These are phyloP conservation scores for Pseudocercospora musae DNA, from an alignment of 2,329 filamentous ascomycete species.

Conservation along the genomic window DNA sequence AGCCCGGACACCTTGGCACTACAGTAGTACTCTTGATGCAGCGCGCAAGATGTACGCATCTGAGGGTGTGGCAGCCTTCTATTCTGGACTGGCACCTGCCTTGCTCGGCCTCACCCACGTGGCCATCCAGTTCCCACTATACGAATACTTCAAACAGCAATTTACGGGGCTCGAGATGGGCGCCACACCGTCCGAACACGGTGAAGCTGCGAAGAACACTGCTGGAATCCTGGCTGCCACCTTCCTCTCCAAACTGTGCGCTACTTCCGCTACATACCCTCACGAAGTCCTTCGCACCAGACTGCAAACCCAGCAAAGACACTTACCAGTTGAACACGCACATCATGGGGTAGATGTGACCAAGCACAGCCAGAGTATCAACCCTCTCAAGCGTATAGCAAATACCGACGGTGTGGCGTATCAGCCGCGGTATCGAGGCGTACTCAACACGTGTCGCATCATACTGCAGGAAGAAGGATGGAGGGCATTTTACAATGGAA, in stretches of 20 bases:
- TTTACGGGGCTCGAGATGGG: constrained; percentile 93
- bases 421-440: constrained; percentile 65
- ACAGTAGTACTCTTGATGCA: constrained; percentile 83
- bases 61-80: constrained; percentile 87
- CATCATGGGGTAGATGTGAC: constrained; percentile 50
- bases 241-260: constrained; percentile 89
- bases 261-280: constrained; percentile 92
- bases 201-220: constrained; percentile 58
- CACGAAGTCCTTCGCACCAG: constrained; percentile 94
- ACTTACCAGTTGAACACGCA: constrained; percentile 35
- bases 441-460: constrained; percentile 75
- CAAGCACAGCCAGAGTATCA: constrained; percentile 33
- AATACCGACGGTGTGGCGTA: constrained; percentile 55
- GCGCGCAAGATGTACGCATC: constrained; percentile 92
- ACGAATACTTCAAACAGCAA: constrained; percentile 85
- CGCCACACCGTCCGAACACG: constrained; percentile 57
- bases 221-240: constrained; percentile 81
- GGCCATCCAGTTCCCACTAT: constrained; percentile 93
- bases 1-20: constrained; percentile 78
- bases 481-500: constrained; percentile 93
- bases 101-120: constrained; percentile 91
- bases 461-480: constrained; percentile 91
- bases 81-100: constrained; percentile 89
- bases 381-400: constrained; percentile 34
- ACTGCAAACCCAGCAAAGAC: constrained; percentile 85